Percentiles rank a stretch among this genome's conserved stretches.
Conservation (phyloP, 345 rosid species). For the Salix brachista region DNA sequence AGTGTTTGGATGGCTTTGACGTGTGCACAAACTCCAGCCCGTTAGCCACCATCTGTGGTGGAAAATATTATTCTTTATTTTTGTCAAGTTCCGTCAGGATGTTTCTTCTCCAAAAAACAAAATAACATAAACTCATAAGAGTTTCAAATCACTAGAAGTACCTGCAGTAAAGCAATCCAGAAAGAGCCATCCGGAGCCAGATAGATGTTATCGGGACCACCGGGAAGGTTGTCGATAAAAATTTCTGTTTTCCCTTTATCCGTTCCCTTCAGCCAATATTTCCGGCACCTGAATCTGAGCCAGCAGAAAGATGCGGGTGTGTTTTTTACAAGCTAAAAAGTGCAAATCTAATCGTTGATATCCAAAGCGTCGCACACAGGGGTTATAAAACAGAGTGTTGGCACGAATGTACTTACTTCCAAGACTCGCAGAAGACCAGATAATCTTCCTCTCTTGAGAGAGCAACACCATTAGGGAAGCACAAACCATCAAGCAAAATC, state of each 20-base stretch:
- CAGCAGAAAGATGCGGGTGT: background rate
- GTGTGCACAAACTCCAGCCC: slow-evolving; percentile 39
- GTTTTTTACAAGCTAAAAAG: background rate
- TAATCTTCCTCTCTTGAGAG: slow-evolving; percentile 41
- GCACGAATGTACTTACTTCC: slow-evolving; percentile 30
- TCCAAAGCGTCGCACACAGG: background rate
- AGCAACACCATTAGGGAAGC: slow-evolving; percentile 50
- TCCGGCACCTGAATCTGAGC: slow-evolving; percentile 42
- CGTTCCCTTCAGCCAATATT: slow-evolving; percentile 45
- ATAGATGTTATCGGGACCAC: slow-evolving; percentile 50
- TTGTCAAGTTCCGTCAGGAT: too few relatives aligned
- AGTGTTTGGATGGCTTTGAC: slow-evolving; percentile 33
- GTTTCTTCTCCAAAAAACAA: too few relatives aligned
- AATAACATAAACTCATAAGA: background rate
- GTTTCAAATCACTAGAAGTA: background rate
- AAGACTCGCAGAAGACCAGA: slow-evolving; percentile 44
- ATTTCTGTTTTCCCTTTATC: slow-evolving; percentile 34
- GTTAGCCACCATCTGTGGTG: slow-evolving; percentile 20
- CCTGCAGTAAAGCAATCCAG: slow-evolving; percentile 45
- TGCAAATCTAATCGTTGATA: too few relatives aligned
- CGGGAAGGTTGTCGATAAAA: slow-evolving; percentile 45
- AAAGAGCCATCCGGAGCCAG: slow-evolving; percentile 58
- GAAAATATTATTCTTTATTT: background rate
- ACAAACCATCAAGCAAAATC: slow-evolving; percentile 31
- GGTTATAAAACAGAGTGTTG: background rate